Evolutionary conservation across 768 basidiomycete species (phyloP).

Genomic region (Pilatotrama ljubarskyi): DNA sequence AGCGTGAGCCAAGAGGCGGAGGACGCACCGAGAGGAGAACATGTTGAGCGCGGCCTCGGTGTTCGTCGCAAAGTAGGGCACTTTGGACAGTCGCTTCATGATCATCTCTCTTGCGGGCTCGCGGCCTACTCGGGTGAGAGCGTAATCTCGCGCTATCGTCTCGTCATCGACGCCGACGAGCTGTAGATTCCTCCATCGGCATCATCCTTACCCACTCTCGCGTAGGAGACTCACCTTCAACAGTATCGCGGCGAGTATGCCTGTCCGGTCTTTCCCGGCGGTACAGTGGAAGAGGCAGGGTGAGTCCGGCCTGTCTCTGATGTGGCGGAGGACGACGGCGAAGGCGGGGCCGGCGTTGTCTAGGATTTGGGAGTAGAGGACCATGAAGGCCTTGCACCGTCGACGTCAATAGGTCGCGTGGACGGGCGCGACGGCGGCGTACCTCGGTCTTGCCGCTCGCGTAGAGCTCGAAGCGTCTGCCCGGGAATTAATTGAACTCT

Average conservation of each 20-base stretch:
- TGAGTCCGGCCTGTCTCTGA: constrained; percentile 66
- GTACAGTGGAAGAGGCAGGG: constrained; percentile 79
- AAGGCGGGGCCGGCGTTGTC: constrained; percentile 71
- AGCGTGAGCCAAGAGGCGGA: background rate
- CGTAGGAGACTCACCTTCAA: constrained; percentile 51
- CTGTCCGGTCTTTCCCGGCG: constrained; percentile 84
- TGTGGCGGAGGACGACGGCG: constrained; percentile 69
- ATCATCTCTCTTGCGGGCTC: constrained; percentile 76
- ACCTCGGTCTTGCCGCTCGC: constrained; percentile 82
- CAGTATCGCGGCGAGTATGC: constrained; percentile 70
- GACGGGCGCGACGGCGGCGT: constrained; percentile 1
- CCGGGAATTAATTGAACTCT: background rate
- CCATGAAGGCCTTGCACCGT: constrained; percentile 68
- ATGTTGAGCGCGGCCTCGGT: constrained; percentile 79
- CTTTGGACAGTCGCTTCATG: constrained; percentile 64
- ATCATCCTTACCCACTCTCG: background rate
- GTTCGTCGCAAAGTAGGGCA: constrained; percentile 73
- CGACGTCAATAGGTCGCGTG: constrained; percentile 13
- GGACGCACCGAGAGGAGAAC: constrained; percentile 72
- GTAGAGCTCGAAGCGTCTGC: constrained; percentile 70
- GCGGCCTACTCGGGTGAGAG: constrained; percentile 74
- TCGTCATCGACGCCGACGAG: constrained; percentile 72
- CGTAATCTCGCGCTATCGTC: constrained; percentile 69
- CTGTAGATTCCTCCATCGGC: constrained; percentile 36
- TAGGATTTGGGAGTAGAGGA: constrained; percentile 78